These are phyloP conservation scores for Psilocybe cubensis DNA, from an alignment of 768 basidiomycete species.

Conservation along the genomic window DNA sequence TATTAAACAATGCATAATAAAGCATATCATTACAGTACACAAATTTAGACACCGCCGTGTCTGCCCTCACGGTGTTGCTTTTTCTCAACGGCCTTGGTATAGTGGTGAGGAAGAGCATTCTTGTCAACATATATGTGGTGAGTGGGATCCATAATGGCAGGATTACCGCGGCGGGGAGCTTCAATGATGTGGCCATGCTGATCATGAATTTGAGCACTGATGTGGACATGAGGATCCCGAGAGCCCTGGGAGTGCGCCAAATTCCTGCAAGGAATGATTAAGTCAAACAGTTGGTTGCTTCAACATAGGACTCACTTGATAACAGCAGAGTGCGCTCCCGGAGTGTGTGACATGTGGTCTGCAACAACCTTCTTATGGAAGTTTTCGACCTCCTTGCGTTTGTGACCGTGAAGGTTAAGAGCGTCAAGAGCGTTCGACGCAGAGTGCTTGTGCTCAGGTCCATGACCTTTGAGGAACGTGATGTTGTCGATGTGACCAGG, in stretches of 20 bases:
- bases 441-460: neutral
- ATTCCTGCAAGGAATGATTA: neutral
- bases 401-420: neutral
- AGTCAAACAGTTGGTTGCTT: neutral
- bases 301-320: neutral
- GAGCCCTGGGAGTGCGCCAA: neutral
- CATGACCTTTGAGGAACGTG: neutral
- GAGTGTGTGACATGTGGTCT: neutral
- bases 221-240: neutral
- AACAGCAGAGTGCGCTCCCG: neutral
- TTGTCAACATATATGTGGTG: neutral
- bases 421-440: neutral
- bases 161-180: neutral
- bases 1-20: too few species aligned
- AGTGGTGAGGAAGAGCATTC: neutral
- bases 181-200: neutral
- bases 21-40: neutral
- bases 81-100: neutral
- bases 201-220: neutral
- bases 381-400: neutral
- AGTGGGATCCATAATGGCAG: neutral
- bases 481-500: neutral
- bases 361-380: neutral
- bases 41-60: neutral
- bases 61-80: neutral